phyloP scores from a whole-genome alignment of 225 moss, liverwort and hornwort species.

The Ulota crispa region DNA sequence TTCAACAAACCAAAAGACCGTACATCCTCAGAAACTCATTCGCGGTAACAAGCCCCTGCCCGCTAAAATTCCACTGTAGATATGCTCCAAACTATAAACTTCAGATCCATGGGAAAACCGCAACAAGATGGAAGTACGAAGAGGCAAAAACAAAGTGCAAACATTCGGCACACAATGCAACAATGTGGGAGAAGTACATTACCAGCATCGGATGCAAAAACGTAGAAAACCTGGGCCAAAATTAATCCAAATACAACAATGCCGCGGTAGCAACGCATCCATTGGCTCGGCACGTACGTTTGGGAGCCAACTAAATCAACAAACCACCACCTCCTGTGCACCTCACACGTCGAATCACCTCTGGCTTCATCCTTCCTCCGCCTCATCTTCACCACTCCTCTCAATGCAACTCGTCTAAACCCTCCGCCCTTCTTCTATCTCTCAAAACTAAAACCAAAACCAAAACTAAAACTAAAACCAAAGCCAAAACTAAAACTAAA shows the following conservation, averaged over 20 bases:
- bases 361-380: constrained; percentile 9
- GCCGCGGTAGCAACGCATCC: constrained; percentile 25
- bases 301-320: constrained; percentile 16
- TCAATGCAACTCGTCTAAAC: background rate
- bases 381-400: constrained; percentile 31
- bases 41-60: background rate
- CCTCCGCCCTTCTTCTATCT: background rate
- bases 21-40: background rate
- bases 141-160: background rate
- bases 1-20: background rate
- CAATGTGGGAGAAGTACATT: background rate
- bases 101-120: background rate
- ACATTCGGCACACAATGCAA: background rate
- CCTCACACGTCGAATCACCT: constrained; percentile 20
- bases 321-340: constrained; percentile 30
- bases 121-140: background rate
- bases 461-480: no score
- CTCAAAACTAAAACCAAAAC: no score
- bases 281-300: constrained; percentile 7
- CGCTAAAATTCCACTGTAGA: background rate
- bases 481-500: no score
- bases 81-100: background rate
- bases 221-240: constrained; percentile 35
- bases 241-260: constrained; percentile 31
- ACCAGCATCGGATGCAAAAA: constrained; percentile 59